Conservation (phyloP, 2,329 filamentous ascomycete species). For the Arthrobotrys entomopaga region DNA sequence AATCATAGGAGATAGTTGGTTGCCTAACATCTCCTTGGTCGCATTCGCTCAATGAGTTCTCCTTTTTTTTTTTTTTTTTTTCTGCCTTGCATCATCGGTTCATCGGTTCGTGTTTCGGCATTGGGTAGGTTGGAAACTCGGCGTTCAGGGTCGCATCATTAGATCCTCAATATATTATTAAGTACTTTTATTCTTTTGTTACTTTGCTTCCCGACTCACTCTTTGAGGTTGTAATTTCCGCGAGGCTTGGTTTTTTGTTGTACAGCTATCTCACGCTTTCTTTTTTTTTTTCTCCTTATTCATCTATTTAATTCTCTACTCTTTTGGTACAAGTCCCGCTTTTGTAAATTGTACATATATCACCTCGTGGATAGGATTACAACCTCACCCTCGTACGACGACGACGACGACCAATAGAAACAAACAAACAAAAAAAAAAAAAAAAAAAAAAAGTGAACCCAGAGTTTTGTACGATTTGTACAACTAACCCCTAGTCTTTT, state of each 20-base stretch:
- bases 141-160: constrained; percentile 45
- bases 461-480: neutral
- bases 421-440: no score
- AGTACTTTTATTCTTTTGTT: constrained; percentile 14
- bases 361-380: constrained; percentile 13
- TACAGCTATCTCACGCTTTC: constrained; percentile 7
- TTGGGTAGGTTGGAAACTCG: constrained; percentile 46
- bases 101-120: constrained; percentile 25
- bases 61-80: no score
- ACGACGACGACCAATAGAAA: constrained; percentile 36
- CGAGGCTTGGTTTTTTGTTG: neutral
- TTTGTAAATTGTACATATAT: constrained; percentile 23
- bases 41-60: constrained; percentile 60
- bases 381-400: no score
- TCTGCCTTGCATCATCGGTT: constrained; percentile 60
- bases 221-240: constrained; percentile 20
- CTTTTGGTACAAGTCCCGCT: constrained; percentile 1
- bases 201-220: constrained; percentile 20
- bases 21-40: constrained; percentile 57
- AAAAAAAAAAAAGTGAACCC: constrained; percentile 8
- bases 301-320: constrained; percentile 17
- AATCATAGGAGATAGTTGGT: constrained; percentile 26
- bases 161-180: constrained; percentile 22
- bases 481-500: constrained; percentile 6
- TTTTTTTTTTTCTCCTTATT: constrained; percentile 1